phyloP scores from a whole-genome alignment of 2,329 filamentous ascomycete species.

The Nothophoma quercina region DNA sequence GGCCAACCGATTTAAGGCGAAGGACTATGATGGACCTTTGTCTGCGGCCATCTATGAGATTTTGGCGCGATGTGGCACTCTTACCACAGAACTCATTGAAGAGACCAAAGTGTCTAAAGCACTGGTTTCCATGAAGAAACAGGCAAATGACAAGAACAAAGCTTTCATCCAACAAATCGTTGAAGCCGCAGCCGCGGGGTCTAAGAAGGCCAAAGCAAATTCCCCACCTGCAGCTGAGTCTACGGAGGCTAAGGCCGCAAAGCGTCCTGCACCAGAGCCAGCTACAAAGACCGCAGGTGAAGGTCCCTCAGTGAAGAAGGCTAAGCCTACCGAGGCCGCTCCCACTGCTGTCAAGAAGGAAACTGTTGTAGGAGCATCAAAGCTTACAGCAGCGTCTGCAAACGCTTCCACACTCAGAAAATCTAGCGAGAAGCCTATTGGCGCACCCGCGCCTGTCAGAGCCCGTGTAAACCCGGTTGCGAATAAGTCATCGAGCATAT shows the following conservation, averaged over 20 bases:
- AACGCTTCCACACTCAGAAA: constrained; percentile 33
- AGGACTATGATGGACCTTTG: constrained; percentile 55
- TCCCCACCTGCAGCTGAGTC: constrained; percentile 35
- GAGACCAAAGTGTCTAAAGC: constrained; percentile 72
- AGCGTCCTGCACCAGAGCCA: constrained; percentile 37
- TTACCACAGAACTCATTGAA: constrained; percentile 66
- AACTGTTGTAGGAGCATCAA: constrained; percentile 12
- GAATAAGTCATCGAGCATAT: constrained; percentile 56
- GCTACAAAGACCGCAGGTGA: constrained; percentile 28
- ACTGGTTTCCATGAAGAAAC: constrained; percentile 68
- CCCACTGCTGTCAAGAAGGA: constrained; percentile 30
- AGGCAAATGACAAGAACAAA: constrained; percentile 71
- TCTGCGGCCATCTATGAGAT: constrained; percentile 57
- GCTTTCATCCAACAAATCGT: constrained; percentile 66
- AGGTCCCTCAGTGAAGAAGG: constrained; percentile 35
- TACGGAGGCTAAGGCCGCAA: constrained; percentile 40
- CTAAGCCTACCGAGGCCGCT: constrained; percentile 35
- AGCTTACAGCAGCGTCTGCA: constrained; percentile 19
- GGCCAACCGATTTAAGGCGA: constrained; percentile 55
- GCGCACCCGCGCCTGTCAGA: constrained; percentile 37
- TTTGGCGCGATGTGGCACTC: constrained; percentile 68
- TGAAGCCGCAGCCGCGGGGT: constrained; percentile 52
- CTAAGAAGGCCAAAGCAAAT: constrained; percentile 47
- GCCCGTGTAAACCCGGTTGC: constrained; percentile 47
- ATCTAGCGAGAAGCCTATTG: constrained; percentile 37